Evolutionary conservation across 2,329 filamentous ascomycete species (phyloP), one percentile per base, ranked within the genome.

Genomic region (Hymenoscyphus albidus): DNA sequence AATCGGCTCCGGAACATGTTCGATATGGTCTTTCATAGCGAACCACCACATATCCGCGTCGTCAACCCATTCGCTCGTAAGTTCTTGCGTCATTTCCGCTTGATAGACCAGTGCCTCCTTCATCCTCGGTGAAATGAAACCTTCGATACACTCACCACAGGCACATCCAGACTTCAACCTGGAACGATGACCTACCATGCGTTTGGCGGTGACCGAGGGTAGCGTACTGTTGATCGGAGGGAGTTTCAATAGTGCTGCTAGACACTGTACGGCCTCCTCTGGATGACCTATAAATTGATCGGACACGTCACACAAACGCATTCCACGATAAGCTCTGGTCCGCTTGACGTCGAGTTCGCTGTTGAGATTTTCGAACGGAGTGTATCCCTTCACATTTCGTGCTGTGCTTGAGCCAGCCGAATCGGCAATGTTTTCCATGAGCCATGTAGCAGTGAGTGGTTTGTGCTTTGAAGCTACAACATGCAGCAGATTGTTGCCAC

Each of bases 111-210:
- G 70, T 39, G 71, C 71, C 51, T 64, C 63, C n/a, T 65, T 73
- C 75, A 77, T 78, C 56, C 76, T 74, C 16, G 76, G 74, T 58
- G 76, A 79, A 44, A 79, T 61, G 68, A 79, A 77, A 2, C 77
- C 77, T 39, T 66, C 69, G 16, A 75, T 62, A 66, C 77, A 78
- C 65, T 74, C 62, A 35, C 76, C 75, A 66, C 77, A 79, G 39
- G 74, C 79, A 65, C 77, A 79, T 13, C 77, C 76, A 61, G 71
- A 76, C 62, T 70, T 73, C 48, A 78, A 63, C 57, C 71, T n/a
- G 2, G 10, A 16, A 44, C 7, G 16, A 44, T 44, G 27, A 27
- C 3, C 27, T 27, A 27, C 27, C 27, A 27, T 27, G 27, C 27
- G 27, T 27, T 27, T 27, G 27, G 3, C 27, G 27, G 27, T 27